A percentile compares a stretch with the other conserved stretches of the same genome.
phyloP scores from a whole-genome alignment of 805 yeast genomes.

The Teunomyces pallodes region DNA sequence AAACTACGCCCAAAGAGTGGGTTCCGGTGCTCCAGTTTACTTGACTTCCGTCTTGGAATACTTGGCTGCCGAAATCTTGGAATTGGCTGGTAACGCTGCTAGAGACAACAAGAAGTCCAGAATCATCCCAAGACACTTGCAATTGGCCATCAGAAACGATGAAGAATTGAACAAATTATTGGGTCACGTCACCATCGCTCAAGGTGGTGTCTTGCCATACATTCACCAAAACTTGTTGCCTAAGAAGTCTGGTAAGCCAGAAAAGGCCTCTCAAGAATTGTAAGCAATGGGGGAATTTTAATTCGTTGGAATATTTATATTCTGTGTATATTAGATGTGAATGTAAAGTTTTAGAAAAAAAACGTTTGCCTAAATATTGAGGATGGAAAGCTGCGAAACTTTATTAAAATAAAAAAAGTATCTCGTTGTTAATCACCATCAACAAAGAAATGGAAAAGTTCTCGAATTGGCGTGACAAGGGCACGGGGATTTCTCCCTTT shows the following conservation, averaged over 20 bases:
- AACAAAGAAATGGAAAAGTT: conserved; percentile 66
- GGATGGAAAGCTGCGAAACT: neutral
- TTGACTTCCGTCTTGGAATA: conserved; percentile 50
- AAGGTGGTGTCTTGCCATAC: conserved; percentile 54
- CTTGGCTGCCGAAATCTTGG: conserved; percentile 50
- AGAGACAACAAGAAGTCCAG: conserved; percentile 87
- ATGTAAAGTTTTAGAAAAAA: conserved; percentile 10
- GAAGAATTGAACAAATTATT: conserved; percentile 50
- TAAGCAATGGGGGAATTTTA: conserved; percentile 22
- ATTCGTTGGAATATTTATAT: conserved; percentile 2
- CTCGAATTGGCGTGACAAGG: conserved; percentile 81
- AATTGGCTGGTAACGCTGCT: conserved; percentile 53
- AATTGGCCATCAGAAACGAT: conserved; percentile 52
- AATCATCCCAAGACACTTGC: conserved; percentile 52
- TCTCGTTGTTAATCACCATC: neutral
- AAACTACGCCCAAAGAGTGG: conserved; percentile 51
- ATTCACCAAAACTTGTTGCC: conserved; percentile 51
- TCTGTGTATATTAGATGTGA: conserved; percentile 15
- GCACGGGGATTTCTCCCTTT: conserved; percentile 92
- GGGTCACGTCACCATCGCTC: conserved; percentile 62
- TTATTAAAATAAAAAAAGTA: neutral
- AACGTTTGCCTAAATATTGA: neutral
- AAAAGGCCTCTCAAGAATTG: conserved; percentile 59
- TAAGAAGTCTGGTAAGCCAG: conserved; percentile 45
- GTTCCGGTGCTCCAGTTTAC: conserved; percentile 53